Evolutionary conservation across 495 filamentous ascomycete genomes (phyloP).

Genomic region (Podospora comata): DNA sequence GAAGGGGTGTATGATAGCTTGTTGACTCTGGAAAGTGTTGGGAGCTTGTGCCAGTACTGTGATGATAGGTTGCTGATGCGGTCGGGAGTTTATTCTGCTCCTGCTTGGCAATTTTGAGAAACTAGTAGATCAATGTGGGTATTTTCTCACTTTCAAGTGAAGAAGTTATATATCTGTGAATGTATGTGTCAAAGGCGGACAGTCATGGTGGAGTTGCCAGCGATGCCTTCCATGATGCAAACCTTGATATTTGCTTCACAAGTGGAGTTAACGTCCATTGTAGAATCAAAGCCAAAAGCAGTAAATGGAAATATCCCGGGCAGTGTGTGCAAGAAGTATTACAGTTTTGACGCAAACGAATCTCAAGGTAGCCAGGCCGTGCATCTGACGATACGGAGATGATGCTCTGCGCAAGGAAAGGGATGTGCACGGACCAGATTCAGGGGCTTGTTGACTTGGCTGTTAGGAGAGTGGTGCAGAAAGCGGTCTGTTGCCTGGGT

Average conservation of each 20-base stretch:
- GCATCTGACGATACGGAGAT: not conserved
- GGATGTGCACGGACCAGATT: not conserved
- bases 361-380: not conserved
- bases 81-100: too few relatives aligned
- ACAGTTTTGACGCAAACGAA: not conserved
- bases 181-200: too few relatives aligned
- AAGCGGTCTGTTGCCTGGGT: not conserved
- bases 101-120: too few relatives aligned
- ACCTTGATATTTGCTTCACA: not conserved
- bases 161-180: too few relatives aligned
- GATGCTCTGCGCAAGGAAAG: not conserved
- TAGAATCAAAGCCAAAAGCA: not conserved
- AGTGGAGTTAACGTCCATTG: too few relatives aligned
- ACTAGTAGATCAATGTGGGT: too few relatives aligned
- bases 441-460: not conserved
- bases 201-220: too few relatives aligned
- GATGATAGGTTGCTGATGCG: too few relatives aligned
- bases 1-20: too few relatives aligned
- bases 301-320: not conserved
- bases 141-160: too few relatives aligned
- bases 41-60: too few relatives aligned
- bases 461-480: not conserved
- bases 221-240: not conserved
- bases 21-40: too few relatives aligned
- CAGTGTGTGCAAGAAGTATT: not conserved